These are phyloP conservation scores for Pythium rhizo-oryzae DNA, from an alignment of 352 stramenopile genomes.

Conservation along the genomic window DNA sequence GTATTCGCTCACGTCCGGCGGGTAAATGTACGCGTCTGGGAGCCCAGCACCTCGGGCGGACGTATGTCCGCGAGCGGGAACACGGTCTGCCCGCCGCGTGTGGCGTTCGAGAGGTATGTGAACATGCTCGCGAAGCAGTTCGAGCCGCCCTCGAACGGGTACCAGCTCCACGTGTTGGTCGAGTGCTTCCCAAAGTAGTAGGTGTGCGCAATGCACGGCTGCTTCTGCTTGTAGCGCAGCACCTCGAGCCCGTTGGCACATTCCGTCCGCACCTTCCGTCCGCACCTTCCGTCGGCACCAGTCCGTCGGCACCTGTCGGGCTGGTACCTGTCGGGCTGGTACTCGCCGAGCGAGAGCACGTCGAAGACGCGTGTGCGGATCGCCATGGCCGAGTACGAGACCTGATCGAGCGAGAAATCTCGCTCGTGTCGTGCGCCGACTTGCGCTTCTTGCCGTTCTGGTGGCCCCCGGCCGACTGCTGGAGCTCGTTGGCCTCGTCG, in stretches of 20 bases:
- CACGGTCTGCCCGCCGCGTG: conserved; percentile 77
- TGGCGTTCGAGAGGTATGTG: conserved; percentile 84
- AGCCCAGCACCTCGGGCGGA: conserved; percentile 69
- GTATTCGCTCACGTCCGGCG: conserved; percentile 44
- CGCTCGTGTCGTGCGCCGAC: conserved; percentile 78
- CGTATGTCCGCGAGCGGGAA: conserved; percentile 81
- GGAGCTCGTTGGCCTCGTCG: conserved; percentile 79
- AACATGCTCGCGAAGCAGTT: conserved; percentile 88
- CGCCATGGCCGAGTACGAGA: conserved; percentile 64
- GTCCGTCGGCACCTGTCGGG: too few species aligned
- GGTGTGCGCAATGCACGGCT: conserved; percentile 93
- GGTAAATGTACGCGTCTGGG: conserved; percentile 57
- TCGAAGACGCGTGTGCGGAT: conserved; percentile 91
- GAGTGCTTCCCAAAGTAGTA: conserved; percentile 91
- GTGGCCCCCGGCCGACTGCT: conserved; percentile 80
- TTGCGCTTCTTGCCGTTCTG: conserved; percentile 69
- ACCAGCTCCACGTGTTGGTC: conserved; percentile 69
- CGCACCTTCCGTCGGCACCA: too few species aligned
- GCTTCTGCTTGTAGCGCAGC: conserved; percentile 94
- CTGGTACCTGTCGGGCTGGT: conserved; percentile 89
- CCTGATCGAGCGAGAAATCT: conserved; percentile 90
- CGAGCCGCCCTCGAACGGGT: conserved; percentile 70
- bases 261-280: too few species aligned
- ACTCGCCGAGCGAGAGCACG: conserved; percentile 89
- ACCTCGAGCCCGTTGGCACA: conserved; percentile 97